A percentile compares a stretch with the other conserved stretches of the same genome.
Conservation (phyloP, 495 filamentous ascomycete species). For the Chaetomidium leptoderma region DNA sequence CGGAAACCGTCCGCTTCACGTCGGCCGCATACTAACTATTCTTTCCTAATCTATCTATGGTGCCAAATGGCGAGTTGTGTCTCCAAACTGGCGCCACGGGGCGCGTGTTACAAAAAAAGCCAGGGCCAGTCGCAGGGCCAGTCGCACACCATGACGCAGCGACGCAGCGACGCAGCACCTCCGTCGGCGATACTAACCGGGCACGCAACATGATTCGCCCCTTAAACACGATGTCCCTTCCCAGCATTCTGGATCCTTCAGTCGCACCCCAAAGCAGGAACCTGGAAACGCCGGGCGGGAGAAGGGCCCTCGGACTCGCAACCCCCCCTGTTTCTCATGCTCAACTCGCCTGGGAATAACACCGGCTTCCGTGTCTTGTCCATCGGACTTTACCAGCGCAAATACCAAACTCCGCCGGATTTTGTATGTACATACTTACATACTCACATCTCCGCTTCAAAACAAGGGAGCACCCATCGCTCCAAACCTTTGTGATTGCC, state of each 20-base stretch:
- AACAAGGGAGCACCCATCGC: background rate
- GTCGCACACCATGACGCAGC: background rate
- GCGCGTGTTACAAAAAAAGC: slow-evolving; percentile 3
- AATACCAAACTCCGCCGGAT: background rate
- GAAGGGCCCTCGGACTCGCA: background rate
- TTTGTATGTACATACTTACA: background rate
- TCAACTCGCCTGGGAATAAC: too few relatives aligned
- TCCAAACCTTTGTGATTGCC: background rate
- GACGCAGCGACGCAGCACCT: background rate
- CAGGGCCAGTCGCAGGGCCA: too few relatives aligned
- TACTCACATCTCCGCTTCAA: background rate
- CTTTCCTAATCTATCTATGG: too few relatives aligned
- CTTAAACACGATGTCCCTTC: background rate
- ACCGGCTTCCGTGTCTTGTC: background rate
- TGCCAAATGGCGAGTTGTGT: too few relatives aligned
- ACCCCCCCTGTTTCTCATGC: background rate
- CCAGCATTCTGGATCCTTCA: slow-evolving; percentile 6
- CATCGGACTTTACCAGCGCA: background rate
- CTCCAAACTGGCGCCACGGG: too few relatives aligned
- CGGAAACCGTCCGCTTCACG: too few relatives aligned
- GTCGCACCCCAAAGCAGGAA: background rate
- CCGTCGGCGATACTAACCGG: background rate
- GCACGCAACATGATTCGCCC: slow-evolving; percentile 5
- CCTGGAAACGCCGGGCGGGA: background rate
- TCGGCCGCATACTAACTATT: too few relatives aligned